Evolutionary conservation across 2,329 filamentous ascomycete genomes (phyloP), one percentile per base, ranked within the genome.

Genomic region (Ophiostoma himal-ulmi): DNA sequence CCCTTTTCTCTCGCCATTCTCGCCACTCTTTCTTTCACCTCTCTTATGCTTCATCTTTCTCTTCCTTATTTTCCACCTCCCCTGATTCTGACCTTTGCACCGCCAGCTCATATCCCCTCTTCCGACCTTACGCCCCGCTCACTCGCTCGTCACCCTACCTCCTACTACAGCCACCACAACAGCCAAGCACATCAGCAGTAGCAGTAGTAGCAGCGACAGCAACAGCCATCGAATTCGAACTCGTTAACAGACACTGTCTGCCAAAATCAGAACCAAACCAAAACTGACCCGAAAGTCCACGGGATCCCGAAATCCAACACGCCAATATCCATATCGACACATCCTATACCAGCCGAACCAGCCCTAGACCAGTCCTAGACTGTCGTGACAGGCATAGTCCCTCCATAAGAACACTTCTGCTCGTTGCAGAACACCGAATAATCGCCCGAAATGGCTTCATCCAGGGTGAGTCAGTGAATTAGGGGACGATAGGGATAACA

Each of bases 361-460:
- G 34, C 41, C 36, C 20, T 39, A 65, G 62, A 48, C 44, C 44
- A 20, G 44, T 20, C 44, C 17, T 30, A 30, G 30, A 39, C 62
- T 17, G 62, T 39, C 62, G 62, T 22, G 34, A 65, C 62, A 39
- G 34, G 26, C 52, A 54, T 20, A 54, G 1, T 10, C 22, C 14
- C 22, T 54, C 37, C 3, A 22, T 37, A 66, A 62, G 14, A 11
- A n/a, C 4, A 36, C 17, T 17, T 64, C 34, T 64, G 60, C 60
- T n/a, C 34, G 60, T n/a, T 39, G 62, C n/a, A 20, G 17, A 57
- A 41, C 14, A 37, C 10, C 41, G 5, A 34, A 20, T 41, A 62
- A 62, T 17, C 20, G 34, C 34, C 30, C 36, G n/a, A 75, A 77
- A 78, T 78, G 77, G 77, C 77, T 57, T 78, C 77, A 41, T 78